Base-by-base conservation (phyloP, 2,329 filamentous ascomycete species). In the Colletotrichum lentis region DNA sequence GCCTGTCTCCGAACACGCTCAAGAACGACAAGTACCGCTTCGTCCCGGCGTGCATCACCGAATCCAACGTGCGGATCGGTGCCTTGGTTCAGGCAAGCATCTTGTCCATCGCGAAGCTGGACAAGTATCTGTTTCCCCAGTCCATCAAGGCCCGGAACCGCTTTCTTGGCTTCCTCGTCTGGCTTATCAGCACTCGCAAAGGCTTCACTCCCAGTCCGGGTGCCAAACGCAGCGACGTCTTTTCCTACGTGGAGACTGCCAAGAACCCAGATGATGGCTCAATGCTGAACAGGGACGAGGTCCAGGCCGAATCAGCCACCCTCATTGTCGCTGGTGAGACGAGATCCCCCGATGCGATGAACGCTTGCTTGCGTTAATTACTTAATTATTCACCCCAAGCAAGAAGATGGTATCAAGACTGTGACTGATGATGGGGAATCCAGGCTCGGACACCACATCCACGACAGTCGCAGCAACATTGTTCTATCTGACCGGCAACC, bases 231-330 rank as follows among this genome's bases (percentile, higher is more conserved):
- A 67, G 27, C 27, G 81, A 84, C 61, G 82, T 84, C 70, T 83
- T 84, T 72, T 79, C 82, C 63, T 82, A 82, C 67, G 74, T 84
- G 24, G 74, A 83, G 78, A 82, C 64, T 79, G 80, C 43, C 80
- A 80, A 62, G 81, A 79, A 82, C 70, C 81, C 81, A 0, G 80
- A 80, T 61, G 77, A 81, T 39, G 78, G 78, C 0, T 77, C 83
- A 16, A 79, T 74, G 14, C 79, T 77, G 0, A 76, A 75, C 10
- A 81, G 84, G 64, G 77, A 47, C 31, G 63, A 61, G 11, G 61
- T 84, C 10, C 80, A 80, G 77, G 43, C 80, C 82, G 71, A 77
- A 18, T 65, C 63, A 10, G 81, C 41, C 78, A 83, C 69, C 74
- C 79, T 85, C 8, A 67, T 74, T 2, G 68, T 73, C 14, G 72